Evolutionary conservation across 2,329 filamentous ascomycete genomes (phyloP), one percentile per base, ranked within the genome.

Genomic region (Verticillium nubilum): DNA sequence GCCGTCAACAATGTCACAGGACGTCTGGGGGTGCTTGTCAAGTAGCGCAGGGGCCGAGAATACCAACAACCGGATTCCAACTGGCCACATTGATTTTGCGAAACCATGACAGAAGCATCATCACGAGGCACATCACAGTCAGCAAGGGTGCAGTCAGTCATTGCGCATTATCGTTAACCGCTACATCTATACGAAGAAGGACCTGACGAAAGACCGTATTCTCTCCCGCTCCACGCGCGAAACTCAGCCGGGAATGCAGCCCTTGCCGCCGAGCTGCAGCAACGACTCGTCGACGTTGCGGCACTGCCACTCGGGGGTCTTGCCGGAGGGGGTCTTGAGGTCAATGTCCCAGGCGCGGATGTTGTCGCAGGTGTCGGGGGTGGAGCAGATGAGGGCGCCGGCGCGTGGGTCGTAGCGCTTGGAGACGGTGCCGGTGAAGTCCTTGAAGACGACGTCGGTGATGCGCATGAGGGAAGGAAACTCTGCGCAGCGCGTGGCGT

Each of bases 281-380:
- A 62, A 50, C 19, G 15, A 42, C 7, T 59, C 47, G 23, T 63
- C 60, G 27, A 77, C 71, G 65, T 79, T 81, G 9, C 73, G 74
- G 64, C 80, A 81, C 27, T 73, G 68, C 61, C 74, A 81, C 31
- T 69, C 62, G 47, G 78, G 68, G 7, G 72, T 70, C 4, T 73
- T 71, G 4, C 79, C 80, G 52, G 69, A 77, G 0, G 81, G 80
- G 58, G 78, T 79, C 23, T 69, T 69, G 4, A 84, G 78, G 33
- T 76, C 69, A 35, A 84, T 79, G 55, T 76, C 72, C 27, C 69
- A 68, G 0, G 74, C 73, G 12, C 73, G 73, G 63, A 87, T 86
- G 60, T 84, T 76, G 52, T 69, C 70, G 59, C 75, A 77, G 9
- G 63, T 61, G 62, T 70, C 58, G 7, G 61, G 23, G n/a, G 37